Percentiles rank a stretch among this genome's conserved stretches.
These are phyloP conservation scores for Metarhizium brunneum DNA, from an alignment of 2,329 filamentous ascomycete species.

Conservation along the genomic window DNA sequence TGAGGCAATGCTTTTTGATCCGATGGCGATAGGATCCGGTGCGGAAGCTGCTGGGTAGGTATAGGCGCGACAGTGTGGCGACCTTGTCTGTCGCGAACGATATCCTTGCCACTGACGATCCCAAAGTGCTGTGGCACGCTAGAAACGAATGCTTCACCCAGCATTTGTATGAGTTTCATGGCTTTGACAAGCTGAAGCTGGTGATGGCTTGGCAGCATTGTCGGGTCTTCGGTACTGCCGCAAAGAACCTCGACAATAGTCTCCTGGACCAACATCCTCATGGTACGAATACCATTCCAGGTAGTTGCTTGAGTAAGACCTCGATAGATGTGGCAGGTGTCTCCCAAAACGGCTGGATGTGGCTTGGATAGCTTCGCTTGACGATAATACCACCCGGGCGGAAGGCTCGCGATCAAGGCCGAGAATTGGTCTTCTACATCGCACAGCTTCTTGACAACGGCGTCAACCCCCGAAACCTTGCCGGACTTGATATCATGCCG, in stretches of 20 bases:
- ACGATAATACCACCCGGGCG: constrained; percentile 32
- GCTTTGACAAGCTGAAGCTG: constrained; percentile 27
- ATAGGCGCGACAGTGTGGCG: constrained; percentile 15
- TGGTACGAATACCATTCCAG: constrained; percentile 38
- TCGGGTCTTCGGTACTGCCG: constrained; percentile 19
- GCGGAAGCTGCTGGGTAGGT: constrained; percentile 18
- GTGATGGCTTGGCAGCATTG: constrained; percentile 19
- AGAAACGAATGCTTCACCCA: constrained; percentile 33
- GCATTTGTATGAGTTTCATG: constrained; percentile 26
- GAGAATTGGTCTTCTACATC: constrained; percentile 34
- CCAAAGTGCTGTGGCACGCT: constrained; percentile 42
- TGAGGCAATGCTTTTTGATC: constrained; percentile 1
- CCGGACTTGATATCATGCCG: constrained; percentile 36
- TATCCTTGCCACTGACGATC: constrained; percentile 31
- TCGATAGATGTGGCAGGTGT: constrained; percentile 35
- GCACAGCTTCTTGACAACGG: constrained; percentile 26
- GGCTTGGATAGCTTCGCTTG: constrained; percentile 27
- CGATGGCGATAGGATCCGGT: constrained; percentile 19
- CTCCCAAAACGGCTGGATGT: constrained; percentile 32
- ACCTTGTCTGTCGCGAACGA: constrained; percentile 14
- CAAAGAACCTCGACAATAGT: constrained; percentile 35
- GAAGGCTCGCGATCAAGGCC: constrained; percentile 26
- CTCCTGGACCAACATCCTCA: constrained; percentile 38
- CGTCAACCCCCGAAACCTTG: constrained; percentile 23
- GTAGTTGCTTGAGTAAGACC: constrained; percentile 34